A percentile compares a stretch with the other conserved stretches of the same genome.
phyloP scores from a whole-genome alignment of 1,284 basidiomycete genomes.

The Fistulinella cinereoalba region DNA sequence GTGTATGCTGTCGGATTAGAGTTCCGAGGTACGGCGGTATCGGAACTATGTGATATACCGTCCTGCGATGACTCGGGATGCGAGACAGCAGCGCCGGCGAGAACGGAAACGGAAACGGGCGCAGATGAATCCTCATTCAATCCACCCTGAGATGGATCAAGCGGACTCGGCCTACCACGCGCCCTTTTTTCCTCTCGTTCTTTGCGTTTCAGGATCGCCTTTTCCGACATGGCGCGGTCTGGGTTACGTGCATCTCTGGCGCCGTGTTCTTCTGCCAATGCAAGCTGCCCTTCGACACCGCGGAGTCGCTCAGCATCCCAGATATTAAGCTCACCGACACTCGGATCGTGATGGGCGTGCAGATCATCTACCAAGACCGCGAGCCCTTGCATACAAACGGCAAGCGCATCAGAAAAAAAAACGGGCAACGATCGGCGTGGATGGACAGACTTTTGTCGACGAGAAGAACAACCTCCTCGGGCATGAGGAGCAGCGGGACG shows the following conservation, averaged over 20 bases:
- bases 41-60: conserved; percentile 4
- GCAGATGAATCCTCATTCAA: conserved; percentile 28
- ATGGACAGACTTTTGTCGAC: conserved; percentile 64
- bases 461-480: conserved; percentile 90
- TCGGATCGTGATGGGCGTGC: conserved; percentile 59
- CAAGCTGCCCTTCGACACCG: conserved; percentile 46
- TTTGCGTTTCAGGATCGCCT: conserved; percentile 66
- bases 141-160: conserved; percentile 36
- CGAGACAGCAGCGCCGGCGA: not conserved
- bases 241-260: conserved; percentile 43
- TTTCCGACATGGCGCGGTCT: conserved; percentile 53
- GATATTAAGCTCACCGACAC: conserved; percentile 44
- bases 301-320: conserved; percentile 56
- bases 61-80: conserved; percentile 5
- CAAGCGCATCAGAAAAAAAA: not conserved
- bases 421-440: not conserved
- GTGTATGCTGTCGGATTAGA: conserved; percentile 42
- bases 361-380: conserved; percentile 80
- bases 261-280: conserved; percentile 43
- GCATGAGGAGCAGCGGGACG: conserved; percentile 81
- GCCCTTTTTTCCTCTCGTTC: conserved; percentile 53
- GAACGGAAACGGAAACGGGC: conserved; percentile 6
- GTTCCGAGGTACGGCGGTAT: not conserved
- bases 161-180: conserved; percentile 2
- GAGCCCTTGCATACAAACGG: conserved; percentile 48